Evolutionary conservation across 1,139 yeast genomes (phyloP), one percentile per base, ranked within the genome.

Genomic region (Candida neerlandica): DNA sequence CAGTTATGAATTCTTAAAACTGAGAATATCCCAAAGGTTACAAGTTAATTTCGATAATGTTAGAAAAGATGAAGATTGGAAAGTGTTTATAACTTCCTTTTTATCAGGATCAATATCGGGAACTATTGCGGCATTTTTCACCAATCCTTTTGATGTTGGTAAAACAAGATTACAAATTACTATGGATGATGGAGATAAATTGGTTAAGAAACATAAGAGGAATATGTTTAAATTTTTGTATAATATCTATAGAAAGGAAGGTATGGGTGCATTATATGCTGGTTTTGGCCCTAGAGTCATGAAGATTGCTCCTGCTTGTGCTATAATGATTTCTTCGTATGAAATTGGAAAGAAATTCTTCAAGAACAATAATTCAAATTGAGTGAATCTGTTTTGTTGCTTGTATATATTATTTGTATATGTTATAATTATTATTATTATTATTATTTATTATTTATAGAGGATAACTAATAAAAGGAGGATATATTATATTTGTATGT

Each of bases 121-220:
- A 1, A 68, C 88, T 0, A 69, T 88, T 10, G 97, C 98, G 0
- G 97, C 98, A 0, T 60, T 92, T 6, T 71, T 80, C 46, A 94
- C 99, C 1, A 90, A 95, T 52, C 98, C 99, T 1, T 94, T 94
- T 62, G 99, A 94, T 65, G 99, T 95, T 9, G 99, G 97, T 6
- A 94, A 94, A 63, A 94, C 99, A 4, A 77, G 99, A 59, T 73
- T 90, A 53, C 99, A 94, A 67, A 89, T 91, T 51, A 64, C 75
- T 26, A 51, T 69, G 48, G 65, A 70, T 43, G 57, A 55, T 23
- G 43, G 40, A 3, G 34, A 39, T 23, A 60, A 61, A 43, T 62
- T 60, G 47, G 49, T n/a, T 51, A 46, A 41, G 7, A 23, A 23
- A 19, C 44, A 37, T 44, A 55, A 47, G n/a, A 48, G 61, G 19